Conservation (phyloP, 352 stramenopile species). For the Stramenopiles sp. region DNA sequence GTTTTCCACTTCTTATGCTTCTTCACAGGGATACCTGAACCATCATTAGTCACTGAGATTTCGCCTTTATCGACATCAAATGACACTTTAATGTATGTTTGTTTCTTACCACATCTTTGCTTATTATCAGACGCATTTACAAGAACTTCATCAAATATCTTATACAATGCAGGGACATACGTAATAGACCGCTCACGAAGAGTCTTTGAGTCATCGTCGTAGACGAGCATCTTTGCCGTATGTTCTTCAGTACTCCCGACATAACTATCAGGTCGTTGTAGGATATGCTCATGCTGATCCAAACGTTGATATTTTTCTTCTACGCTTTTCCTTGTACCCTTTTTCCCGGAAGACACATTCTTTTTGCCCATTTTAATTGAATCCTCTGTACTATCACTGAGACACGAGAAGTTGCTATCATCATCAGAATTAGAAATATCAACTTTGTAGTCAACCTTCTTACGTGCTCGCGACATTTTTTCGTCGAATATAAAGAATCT, state of each 20-base stretch:
- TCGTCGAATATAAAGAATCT: too few relatives aligned
- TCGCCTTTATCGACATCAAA: constrained; percentile 2
- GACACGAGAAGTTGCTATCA: too few relatives aligned
- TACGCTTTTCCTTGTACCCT: constrained; percentile 7
- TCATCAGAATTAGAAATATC: too few relatives aligned
- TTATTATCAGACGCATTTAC: constrained; percentile 99
- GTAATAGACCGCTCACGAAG: neutral
- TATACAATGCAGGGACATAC: constrained; percentile 63
- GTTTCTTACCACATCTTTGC: constrained; percentile 63
- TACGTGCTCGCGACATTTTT: too few relatives aligned
- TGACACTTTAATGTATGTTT: constrained; percentile 53
- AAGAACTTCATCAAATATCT: constrained; percentile 96
- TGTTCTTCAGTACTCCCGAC: constrained; percentile 32
- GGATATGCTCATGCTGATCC: constrained; percentile 40
- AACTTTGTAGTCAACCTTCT: too few relatives aligned
- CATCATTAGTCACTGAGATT: constrained; percentile 92
- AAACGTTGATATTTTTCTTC: constrained; percentile 42
- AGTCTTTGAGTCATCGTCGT: neutral
- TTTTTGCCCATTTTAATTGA: constrained; percentile 1
- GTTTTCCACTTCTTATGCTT: constrained; percentile 78
- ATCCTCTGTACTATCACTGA: too few relatives aligned
- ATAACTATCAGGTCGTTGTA: constrained; percentile 46
- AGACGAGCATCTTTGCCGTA: neutral
- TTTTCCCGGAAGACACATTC: neutral
- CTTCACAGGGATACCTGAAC: constrained; percentile 75